Evolutionary conservation across 164 flowering plant genomes (phyloP), one percentile per base, ranked within the genome.

Genomic region (Annona squamosa): DNA sequence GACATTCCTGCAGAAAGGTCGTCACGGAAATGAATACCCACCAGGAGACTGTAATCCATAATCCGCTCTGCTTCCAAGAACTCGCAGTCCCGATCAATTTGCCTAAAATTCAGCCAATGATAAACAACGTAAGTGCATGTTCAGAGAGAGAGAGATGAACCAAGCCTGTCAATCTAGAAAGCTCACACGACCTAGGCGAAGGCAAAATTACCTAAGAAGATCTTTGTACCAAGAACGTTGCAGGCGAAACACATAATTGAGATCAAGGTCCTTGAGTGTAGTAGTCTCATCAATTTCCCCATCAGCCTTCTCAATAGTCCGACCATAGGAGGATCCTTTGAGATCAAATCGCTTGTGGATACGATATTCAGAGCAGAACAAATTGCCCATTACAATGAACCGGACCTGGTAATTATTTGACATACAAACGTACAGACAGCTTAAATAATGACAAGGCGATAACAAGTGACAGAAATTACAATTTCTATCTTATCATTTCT

Each of bases 21-120:
- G 73, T 92, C 90, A 41, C 93, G 85, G 75, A 92, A 92, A 72
- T 92, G 97, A 70, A 92, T 79, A 57, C 97, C 97, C 67, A 92
- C 95, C 75, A 92, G 78, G 47, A 92, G 86, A 84, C 97, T 91
- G 73, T 91, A 91, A 80, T 91, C 97, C 97, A 91, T 91, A n/a
- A 91, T 92, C 75, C 87, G 79, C 78, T 87, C 97, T 2, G 90
- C 82, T 81, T 92, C 97, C 77, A 92, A 82, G 78, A 90, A 92
- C 79, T 90, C 87, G 68, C 95, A 90, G 65, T 92, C 97, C 46
- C 86, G 82, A 63, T 90, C 85, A 62, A 92, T 84, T 87, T 92
- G 97, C 67, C 95, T 92, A 88, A 43, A 68, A 48, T 13, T 66
- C 10, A 12, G 63, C 12, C 72, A 57, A 19, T 43, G 45, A 61